Evolutionary conservation across 345 rosid species (phyloP).

Genomic region (Brassica rapa): DNA sequence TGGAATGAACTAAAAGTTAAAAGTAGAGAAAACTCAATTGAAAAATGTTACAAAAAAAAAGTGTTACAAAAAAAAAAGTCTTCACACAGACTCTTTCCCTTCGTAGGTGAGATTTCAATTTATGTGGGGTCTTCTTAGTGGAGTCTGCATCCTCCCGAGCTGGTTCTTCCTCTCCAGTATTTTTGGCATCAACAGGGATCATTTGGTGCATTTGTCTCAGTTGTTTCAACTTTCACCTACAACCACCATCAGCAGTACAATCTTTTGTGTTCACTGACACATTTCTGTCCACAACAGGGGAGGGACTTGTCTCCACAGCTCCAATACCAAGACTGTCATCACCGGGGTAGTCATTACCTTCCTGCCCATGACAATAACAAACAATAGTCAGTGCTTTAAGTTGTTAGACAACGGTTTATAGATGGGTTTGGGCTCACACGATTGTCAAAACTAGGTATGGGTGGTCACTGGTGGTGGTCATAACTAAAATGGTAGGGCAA

Average conservation of each 20-base stretch:
- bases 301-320: neutral
- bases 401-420: too few species aligned
- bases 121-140: neutral
- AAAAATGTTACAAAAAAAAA: too few species aligned
- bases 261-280: neutral
- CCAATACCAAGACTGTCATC: neutral
- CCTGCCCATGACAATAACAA: neutral
- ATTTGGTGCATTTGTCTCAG: neutral
- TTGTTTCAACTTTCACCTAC: neutral
- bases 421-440: too few species aligned
- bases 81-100: neutral
- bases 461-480: too few species aligned
- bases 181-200: neutral
- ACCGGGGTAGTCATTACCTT: neutral
- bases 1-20: too few species aligned
- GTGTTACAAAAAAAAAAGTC: neutral
- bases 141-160: neutral
- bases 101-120: neutral
- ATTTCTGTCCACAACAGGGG: neutral
- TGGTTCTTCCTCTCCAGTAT: neutral
- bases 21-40: neutral
- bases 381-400: neutral
- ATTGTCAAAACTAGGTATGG: too few species aligned
- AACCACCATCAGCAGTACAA: neutral
- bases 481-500: constrained; percentile 14